phyloP scores from a whole-genome alignment of 768 basidiomycete species.

The Leccinum imitatum region DNA sequence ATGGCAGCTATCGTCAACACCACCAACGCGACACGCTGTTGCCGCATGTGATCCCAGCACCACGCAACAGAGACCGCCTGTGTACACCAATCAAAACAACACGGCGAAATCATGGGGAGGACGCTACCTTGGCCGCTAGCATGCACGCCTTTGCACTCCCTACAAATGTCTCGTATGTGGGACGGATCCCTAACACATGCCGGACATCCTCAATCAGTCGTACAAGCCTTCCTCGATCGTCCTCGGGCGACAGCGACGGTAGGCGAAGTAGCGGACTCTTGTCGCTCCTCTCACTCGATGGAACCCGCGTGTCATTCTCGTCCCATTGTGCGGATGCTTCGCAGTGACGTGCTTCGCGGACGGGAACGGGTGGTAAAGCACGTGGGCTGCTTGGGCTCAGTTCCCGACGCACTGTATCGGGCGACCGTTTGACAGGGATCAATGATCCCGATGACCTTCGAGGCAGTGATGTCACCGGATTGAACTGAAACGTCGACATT shows the following conservation, averaged over 20 bases:
- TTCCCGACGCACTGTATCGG: conserved; percentile 13
- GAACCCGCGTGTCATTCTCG: background rate
- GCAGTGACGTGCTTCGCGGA: conserved; percentile 1
- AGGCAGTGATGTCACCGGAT: conserved; percentile 17
- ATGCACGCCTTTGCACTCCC: conserved; percentile 37
- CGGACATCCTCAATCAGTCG: background rate
- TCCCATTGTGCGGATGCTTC: conserved; percentile 6
- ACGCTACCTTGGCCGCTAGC: conserved; percentile 37
- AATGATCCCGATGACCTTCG: conserved; percentile 19
- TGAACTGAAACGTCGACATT: conserved; percentile 25
- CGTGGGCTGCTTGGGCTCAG: conserved; percentile 8
- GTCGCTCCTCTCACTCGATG: conserved; percentile 4
- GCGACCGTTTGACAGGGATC: conserved; percentile 23
- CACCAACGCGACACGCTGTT: conserved; percentile 26
- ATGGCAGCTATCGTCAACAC: conserved; percentile 39
- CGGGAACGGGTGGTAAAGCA: conserved; percentile 19
- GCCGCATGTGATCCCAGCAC: conserved; percentile 23
- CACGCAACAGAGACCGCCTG: conserved; percentile 28
- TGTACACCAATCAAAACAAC: background rate
- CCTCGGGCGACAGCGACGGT: conserved; percentile 6
- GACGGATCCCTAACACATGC: conserved; percentile 6
- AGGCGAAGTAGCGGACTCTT: conserved; percentile 22
- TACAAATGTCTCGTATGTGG: conserved; percentile 22
- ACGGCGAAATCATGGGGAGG: background rate
- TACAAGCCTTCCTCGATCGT: background rate